A percentile compares a stretch with the other conserved stretches of the same genome.
phyloP scores from a whole-genome alignment of 345 rosid species.

The Murraya koenigii region DNA sequence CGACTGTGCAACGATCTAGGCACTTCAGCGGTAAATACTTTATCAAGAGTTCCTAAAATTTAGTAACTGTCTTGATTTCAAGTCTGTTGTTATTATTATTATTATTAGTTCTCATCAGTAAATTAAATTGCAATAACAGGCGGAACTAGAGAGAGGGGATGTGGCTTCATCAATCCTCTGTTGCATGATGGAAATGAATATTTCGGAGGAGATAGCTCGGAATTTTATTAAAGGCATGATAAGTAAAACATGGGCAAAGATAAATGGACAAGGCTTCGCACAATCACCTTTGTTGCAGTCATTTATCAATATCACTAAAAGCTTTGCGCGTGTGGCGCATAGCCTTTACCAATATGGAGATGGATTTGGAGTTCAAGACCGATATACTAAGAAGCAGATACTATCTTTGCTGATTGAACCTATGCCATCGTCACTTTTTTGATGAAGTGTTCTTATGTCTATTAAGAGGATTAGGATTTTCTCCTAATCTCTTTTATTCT shows the following conservation, averaged over 20 bases:
- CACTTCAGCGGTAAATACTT: slow-evolving; percentile 34
- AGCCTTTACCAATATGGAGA: slow-evolving; percentile 46
- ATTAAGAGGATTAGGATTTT: no score
- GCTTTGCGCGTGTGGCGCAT: slow-evolving; percentile 41
- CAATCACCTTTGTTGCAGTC: slow-evolving; percentile 14
- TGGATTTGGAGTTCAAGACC: slow-evolving; percentile 47
- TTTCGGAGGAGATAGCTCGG: slow-evolving; percentile 36
- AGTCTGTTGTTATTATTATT: not conserved
- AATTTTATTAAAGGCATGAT: slow-evolving; percentile 29
- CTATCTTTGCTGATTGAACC: slow-evolving; percentile 38
- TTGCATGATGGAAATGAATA: slow-evolving; percentile 37
- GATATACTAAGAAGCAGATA: slow-evolving; percentile 26
- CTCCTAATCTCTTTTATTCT: no score
- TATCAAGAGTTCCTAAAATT: no score
- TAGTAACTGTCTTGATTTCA: not conserved
- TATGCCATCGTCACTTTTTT: not conserved
- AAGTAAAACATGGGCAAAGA: slow-evolving; percentile 34
- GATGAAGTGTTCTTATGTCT: not conserved
- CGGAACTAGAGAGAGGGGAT: slow-evolving; percentile 54
- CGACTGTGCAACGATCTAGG: slow-evolving; percentile 52
- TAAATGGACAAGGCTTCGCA: slow-evolving; percentile 27
- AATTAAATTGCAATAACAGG: slow-evolving; percentile 22
- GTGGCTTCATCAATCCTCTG: slow-evolving; percentile 46
- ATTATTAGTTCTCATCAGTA: no score
- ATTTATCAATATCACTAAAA: slow-evolving; percentile 22